Evolutionary conservation across 2,329 filamentous ascomycete species (phyloP).

Genomic region (Nemania sp.): DNA sequence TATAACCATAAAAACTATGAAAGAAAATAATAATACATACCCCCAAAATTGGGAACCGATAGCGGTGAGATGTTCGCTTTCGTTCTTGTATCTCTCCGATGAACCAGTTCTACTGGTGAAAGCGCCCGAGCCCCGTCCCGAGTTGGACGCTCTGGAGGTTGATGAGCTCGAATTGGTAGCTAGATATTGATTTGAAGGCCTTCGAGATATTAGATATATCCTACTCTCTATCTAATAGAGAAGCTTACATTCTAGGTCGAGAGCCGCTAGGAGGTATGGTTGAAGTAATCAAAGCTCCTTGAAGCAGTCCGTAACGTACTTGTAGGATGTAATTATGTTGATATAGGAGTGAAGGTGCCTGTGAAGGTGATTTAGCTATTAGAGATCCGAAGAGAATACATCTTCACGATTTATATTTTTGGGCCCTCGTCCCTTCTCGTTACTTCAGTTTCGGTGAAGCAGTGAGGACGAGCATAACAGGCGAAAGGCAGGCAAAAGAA

Average conservation of each 20-base stretch:
- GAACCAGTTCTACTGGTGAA: not conserved
- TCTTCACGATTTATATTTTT: not conserved
- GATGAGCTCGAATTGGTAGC: not conserved
- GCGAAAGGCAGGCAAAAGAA: not conserved
- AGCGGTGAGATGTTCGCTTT: conserved; percentile 20
- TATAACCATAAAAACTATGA: not conserved
- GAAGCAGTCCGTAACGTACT: no score
- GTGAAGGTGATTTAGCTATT: not conserved
- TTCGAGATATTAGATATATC: conserved; percentile 10
- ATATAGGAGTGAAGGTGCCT: no score
- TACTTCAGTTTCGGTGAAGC: not conserved
- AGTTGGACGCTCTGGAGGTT: not conserved
- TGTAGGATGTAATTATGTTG: not conserved
- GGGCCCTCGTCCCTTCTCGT: not conserved
- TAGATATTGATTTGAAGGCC: not conserved
- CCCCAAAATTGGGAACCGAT: conserved; percentile 24
- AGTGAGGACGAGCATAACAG: not conserved
- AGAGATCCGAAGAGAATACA: not conserved
- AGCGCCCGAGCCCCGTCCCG: not conserved
- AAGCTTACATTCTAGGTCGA: not conserved
- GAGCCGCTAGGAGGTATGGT: not conserved
- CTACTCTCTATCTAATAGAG: no score
- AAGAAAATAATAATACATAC: not conserved
- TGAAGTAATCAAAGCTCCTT: not conserved
- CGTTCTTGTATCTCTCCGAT: conserved; percentile 5